Conservation (phyloP, 2,329 filamentous ascomycete genomes). For the Botrytis galanthina region DNA sequence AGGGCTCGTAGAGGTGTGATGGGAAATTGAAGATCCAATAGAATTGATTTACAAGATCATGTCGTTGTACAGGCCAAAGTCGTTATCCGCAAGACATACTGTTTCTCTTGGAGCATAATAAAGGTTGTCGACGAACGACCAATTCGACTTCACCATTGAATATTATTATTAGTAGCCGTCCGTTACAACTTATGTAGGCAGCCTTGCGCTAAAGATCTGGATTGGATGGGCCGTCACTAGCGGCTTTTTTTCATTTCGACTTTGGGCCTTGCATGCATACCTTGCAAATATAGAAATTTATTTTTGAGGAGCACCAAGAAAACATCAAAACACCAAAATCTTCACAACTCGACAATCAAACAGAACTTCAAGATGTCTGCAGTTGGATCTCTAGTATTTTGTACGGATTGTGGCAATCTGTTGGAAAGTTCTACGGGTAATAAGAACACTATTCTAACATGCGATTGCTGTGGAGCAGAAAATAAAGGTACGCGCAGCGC, state of each 20-base stretch:
- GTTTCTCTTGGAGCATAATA: not conserved
- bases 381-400: conserved; percentile 90
- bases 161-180: conserved; percentile 10
- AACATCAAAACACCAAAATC: not conserved
- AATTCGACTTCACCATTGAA: conserved; percentile 1
- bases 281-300: not conserved
- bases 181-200: conserved; percentile 7
- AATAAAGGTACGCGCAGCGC: conserved; percentile 64
- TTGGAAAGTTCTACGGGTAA: conserved; percentile 77
- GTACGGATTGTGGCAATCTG: conserved; percentile 87
- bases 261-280: conserved; percentile 12
- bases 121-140: not conserved
- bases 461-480: conserved; percentile 80
- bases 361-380: conserved; percentile 64
- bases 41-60: not conserved
- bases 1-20: not conserved
- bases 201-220: conserved; percentile 25
- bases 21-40: not conserved
- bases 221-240: conserved; percentile 11
- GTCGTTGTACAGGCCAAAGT: not conserved
- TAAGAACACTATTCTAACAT: conserved; percentile 71
- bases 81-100: not conserved
- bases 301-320: not conserved
- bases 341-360: not conserved
- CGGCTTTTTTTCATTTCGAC: not conserved